Conservation (phyloP, 1,284 basidiomycete genomes). For the Stereum hirsutum region DNA sequence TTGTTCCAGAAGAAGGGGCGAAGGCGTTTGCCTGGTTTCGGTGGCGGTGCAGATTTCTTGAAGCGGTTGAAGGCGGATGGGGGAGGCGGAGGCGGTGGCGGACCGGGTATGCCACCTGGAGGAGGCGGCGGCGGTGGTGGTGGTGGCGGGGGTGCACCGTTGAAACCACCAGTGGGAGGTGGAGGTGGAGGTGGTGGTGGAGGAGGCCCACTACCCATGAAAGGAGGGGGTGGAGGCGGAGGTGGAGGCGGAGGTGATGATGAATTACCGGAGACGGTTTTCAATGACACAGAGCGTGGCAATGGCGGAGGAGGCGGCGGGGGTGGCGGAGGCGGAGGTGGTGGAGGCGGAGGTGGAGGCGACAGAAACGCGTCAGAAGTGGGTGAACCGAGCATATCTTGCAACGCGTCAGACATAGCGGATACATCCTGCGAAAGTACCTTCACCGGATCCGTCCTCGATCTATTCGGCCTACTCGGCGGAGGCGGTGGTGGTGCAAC, state of each 20-base stretch:
- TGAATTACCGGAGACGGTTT: constrained; percentile 12
- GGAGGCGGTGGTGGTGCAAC: constrained; percentile 57
- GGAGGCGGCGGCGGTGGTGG: constrained; percentile 25
- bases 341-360: constrained; percentile 12
- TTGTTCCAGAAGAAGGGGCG: constrained; percentile 93
- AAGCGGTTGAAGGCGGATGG: constrained; percentile 12
- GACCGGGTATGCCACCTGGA: constrained; percentile 18
- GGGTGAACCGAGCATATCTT: background rate
- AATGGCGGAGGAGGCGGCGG: constrained; percentile 7
- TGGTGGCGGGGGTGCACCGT: constrained; percentile 11
- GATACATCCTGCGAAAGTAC: background rate
- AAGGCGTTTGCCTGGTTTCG: constrained; percentile 48
- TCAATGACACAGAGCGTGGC: constrained; percentile 13
- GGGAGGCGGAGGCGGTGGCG: constrained; percentile 24
- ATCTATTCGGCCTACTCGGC: constrained; percentile 8
- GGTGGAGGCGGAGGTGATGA: constrained; percentile 22
- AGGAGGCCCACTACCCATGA: constrained; percentile 20
- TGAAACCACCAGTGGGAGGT: constrained; percentile 5
- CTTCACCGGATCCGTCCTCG: constrained; percentile 10
- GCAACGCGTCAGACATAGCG: background rate
- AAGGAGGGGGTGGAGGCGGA: constrained; percentile 15
- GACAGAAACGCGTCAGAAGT: background rate
- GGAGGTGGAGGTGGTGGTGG: constrained; percentile 15
- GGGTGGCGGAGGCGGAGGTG: constrained; percentile 7
- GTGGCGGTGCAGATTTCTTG: constrained; percentile 17